These are phyloP conservation scores for Chaetomium sp. DNA, from an alignment of 2,329 filamentous ascomycete species.

Conservation along the genomic window DNA sequence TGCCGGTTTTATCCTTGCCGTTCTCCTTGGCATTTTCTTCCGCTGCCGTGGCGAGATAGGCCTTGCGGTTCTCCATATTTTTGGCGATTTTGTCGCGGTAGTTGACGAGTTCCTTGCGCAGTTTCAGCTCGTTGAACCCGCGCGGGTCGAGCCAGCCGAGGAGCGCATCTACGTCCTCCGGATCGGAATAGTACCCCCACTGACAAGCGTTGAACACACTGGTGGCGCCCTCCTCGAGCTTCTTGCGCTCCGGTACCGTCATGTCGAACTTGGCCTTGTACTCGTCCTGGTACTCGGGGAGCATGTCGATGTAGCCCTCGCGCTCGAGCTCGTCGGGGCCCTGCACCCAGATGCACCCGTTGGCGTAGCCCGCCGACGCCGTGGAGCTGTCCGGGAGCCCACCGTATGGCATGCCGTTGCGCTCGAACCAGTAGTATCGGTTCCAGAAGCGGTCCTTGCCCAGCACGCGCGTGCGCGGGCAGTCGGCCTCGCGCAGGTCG, in stretches of 20 bases:
- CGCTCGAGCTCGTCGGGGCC: conserved; percentile 88
- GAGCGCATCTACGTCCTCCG: conserved; percentile 74
- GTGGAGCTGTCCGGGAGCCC: conserved; percentile 89
- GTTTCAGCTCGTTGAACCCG: conserved; percentile 80
- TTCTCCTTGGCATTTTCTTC: conserved; percentile 41
- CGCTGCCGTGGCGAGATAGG: conserved; percentile 61
- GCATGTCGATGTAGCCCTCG: conserved; percentile 80
- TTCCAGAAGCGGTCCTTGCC: conserved; percentile 98
- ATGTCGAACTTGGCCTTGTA: conserved; percentile 78
- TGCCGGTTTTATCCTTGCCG: not conserved
- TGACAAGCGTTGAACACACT: conserved; percentile 75
- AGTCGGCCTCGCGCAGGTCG: conserved; percentile 90
- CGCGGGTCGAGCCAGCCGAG: conserved; percentile 87
- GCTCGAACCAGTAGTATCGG: conserved; percentile 98
- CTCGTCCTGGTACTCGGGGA: conserved; percentile 68
- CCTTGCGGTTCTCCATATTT: conserved; percentile 78
- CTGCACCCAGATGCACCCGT: conserved; percentile 94
- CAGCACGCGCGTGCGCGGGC: conserved; percentile 82
- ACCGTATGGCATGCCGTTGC: conserved; percentile 95
- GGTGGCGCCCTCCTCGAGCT: conserved; percentile 79
- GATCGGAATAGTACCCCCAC: conserved; percentile 90
- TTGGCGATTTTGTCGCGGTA: conserved; percentile 75
- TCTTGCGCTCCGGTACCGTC: conserved; percentile 83
- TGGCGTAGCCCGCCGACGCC: conserved; percentile 83
- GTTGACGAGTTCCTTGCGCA: conserved; percentile 80